phyloP scores from a whole-genome alignment of 306 rosid species.

The Abrus precatorius region DNA sequence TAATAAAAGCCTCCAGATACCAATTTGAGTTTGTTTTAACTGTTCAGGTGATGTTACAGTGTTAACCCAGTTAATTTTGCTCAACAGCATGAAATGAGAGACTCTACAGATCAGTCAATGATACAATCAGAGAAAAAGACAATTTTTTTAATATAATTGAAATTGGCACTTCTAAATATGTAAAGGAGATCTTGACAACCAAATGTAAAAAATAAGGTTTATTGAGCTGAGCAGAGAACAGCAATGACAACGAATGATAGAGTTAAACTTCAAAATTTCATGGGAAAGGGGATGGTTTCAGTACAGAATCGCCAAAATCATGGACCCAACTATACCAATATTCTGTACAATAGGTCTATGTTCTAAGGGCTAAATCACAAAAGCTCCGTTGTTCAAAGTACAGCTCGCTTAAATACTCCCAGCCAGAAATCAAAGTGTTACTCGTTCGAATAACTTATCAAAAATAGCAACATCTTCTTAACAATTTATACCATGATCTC shows the following conservation, averaged over 20 bases:
- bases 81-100: constrained; percentile 22
- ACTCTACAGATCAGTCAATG: background rate
- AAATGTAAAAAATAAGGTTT: background rate
- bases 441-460: background rate
- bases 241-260: background rate
- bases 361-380: background rate
- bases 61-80: constrained; percentile 20
- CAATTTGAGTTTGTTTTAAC: constrained; percentile 22
- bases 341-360: background rate
- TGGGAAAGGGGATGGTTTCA: background rate
- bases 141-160: background rate
- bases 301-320: constrained; percentile 28
- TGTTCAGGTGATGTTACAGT: constrained; percentile 24
- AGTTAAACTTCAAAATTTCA: constrained; percentile 32
- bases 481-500: background rate
- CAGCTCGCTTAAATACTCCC: constrained; percentile 18
- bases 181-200: background rate
- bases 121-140: constrained; percentile 11
- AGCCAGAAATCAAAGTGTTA: constrained; percentile 14
- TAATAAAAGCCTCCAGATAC: background rate
- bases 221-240: constrained; percentile 14
- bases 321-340: constrained; percentile 4
- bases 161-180: background rate
- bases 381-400: constrained; percentile 15
- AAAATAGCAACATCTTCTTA: background rate